Conservation (phyloP, 108 stramenopile genomes). For the Skeletonema menzelii region DNA sequence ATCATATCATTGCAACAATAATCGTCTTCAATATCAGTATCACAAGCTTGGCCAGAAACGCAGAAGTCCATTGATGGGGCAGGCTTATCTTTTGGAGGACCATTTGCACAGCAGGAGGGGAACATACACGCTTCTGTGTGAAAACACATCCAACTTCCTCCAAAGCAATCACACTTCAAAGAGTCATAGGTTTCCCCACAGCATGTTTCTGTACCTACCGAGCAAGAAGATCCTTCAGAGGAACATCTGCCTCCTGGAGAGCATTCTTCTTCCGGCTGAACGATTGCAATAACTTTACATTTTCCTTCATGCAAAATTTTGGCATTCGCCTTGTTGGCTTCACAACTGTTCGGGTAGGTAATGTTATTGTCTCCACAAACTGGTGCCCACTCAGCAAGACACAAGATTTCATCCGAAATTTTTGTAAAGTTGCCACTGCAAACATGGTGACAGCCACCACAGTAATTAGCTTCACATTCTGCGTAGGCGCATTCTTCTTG, state of each 20-base stretch:
- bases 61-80: not conserved
- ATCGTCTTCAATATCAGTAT: not conserved
- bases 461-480: not conserved
- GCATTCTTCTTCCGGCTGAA: not conserved
- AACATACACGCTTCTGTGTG: not conserved
- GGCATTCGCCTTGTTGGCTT: not conserved
- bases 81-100: not conserved
- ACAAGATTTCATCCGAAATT: not conserved
- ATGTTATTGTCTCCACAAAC: not conserved
- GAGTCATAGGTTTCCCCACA: conserved; percentile 1
- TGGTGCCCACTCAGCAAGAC: not conserved
- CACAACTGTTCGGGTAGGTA: not conserved
- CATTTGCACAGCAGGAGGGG: not conserved
- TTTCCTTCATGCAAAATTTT: not conserved
- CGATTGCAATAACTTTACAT: not conserved
- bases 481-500: not conserved
- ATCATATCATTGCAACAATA: not conserved
- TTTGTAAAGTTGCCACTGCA: not conserved
- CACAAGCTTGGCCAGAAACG: not conserved
- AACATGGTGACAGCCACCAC: not conserved
- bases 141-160: not conserved
- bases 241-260: not conserved
- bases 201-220: conserved; percentile 3
- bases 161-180: conserved; percentile 5
- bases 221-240: conserved; percentile 1